Percentiles rank a stretch among this genome's conserved stretches.
Conservation (phyloP, 352 stramenopile genomes). For the Globisporangium acanthophoron region DNA sequence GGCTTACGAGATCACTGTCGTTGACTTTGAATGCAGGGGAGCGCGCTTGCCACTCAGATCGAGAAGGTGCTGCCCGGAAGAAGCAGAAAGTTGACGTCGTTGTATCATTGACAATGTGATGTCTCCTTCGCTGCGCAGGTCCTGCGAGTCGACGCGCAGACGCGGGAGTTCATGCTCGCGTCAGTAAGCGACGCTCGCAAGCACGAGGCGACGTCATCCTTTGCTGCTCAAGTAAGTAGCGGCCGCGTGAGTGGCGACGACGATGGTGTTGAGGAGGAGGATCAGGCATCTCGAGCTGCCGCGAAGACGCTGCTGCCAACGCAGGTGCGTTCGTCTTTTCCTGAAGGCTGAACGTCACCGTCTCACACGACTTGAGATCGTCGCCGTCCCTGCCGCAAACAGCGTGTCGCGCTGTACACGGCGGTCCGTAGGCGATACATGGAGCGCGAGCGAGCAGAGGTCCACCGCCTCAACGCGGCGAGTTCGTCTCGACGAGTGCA, state of each 20-base stretch:
- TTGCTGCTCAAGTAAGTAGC: background rate
- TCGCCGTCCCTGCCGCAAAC: background rate
- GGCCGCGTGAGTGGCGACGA: background rate
- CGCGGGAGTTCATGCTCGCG: constrained; percentile 33
- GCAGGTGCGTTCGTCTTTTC: constrained; percentile 2
- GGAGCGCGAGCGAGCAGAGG: constrained; percentile 35
- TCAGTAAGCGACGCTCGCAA: constrained; percentile 3
- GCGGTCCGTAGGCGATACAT: constrained; percentile 57
- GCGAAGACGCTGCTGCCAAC: constrained; percentile 11
- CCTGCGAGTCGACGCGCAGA: constrained; percentile 28
- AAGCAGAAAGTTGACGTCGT: background rate
- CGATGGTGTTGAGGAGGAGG: background rate
- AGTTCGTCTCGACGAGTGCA: background rate
- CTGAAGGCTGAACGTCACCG: background rate
- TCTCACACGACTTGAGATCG: background rate
- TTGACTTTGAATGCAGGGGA: constrained; percentile 9
- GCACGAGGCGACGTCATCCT: constrained; percentile 10
- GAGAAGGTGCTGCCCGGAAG: constrained; percentile 21
- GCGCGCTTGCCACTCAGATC: constrained; percentile 25
- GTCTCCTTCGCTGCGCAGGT: constrained; percentile 8
- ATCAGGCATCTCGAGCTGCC: background rate
- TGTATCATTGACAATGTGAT: background rate
- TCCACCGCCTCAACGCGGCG: constrained; percentile 7
- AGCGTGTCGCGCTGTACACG: constrained; percentile 46
- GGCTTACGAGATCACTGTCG: background rate